These are phyloP conservation scores for Aspergillus intermedius DNA, from an alignment of 2,329 filamentous ascomycete genomes.

Conservation along the genomic window DNA sequence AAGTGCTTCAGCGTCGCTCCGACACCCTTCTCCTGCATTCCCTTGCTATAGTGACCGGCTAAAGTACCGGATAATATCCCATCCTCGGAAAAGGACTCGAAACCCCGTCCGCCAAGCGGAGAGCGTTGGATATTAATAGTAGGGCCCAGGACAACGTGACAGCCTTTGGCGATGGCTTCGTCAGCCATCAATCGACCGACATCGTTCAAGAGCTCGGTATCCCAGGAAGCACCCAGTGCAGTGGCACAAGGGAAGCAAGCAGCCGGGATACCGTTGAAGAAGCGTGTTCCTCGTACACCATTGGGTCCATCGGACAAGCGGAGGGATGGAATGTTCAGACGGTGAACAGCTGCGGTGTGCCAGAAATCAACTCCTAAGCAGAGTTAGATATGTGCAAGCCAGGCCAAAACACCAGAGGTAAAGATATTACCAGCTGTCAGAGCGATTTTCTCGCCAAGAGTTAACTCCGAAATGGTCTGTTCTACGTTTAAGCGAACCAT, in stretches of 20 bases:
- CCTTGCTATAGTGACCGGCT: conserved; percentile 64
- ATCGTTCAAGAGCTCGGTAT: conserved; percentile 60
- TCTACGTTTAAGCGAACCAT: conserved; percentile 34
- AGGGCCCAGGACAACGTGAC: conserved; percentile 66
- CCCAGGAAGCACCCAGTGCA: conserved; percentile 73
- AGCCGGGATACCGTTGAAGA: conserved; percentile 62
- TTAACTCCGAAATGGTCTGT: conserved; percentile 49
- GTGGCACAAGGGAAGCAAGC: conserved; percentile 74
- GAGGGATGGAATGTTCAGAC: conserved; percentile 57
- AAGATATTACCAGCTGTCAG: conserved; percentile 26
- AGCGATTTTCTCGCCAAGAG: conserved; percentile 53
- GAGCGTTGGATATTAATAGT: conserved; percentile 78
- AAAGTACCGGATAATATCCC: conserved; percentile 69
- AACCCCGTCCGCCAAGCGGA: conserved; percentile 76
- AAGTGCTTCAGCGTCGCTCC: conserved; percentile 70
- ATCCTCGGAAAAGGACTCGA: conserved; percentile 82
- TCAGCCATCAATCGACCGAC: conserved; percentile 65
- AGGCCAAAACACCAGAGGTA: neutral
- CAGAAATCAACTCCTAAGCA: conserved; percentile 53
- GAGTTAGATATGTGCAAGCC: neutral
- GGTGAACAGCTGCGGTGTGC: conserved; percentile 59
- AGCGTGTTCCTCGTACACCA: conserved; percentile 61
- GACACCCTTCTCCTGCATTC: conserved; percentile 66
- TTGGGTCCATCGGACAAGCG: conserved; percentile 66
- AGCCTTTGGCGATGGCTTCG: conserved; percentile 66